Percentiles rank a stretch among this genome's conserved stretches.
Evolutionary conservation across 306 rosid genomes (phyloP).

Genomic region (Nissolia schottii): DNA sequence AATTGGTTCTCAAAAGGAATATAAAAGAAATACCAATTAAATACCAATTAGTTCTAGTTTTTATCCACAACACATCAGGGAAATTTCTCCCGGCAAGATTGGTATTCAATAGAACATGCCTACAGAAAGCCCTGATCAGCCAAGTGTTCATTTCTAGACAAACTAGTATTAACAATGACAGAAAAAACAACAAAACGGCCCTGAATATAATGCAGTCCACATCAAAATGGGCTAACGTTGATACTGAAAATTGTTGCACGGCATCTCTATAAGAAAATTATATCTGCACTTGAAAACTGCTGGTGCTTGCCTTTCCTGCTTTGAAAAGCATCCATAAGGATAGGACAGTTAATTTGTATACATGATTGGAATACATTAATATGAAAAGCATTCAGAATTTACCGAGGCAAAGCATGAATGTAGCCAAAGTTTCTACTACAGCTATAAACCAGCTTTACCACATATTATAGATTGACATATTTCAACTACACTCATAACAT

Average conservation of each 20-base stretch:
- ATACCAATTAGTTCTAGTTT: not conserved
- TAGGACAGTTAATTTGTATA: not conserved
- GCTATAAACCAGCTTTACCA: not conserved
- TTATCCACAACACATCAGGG: not conserved
- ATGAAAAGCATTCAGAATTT: not conserved
- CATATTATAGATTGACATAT: not conserved
- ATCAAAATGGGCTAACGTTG: slow-evolving; percentile 1
- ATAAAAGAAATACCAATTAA: not conserved
- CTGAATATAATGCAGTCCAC: not conserved
- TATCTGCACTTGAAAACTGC: slow-evolving; percentile 1
- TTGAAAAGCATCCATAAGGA: not conserved
- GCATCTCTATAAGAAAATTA: not conserved
- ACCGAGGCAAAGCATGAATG: not conserved
- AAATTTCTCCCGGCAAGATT: not conserved
- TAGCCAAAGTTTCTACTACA: not conserved
- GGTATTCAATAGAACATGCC: not conserved
- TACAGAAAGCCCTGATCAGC: not conserved
- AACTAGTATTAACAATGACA: not conserved
- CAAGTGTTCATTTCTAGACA: not conserved
- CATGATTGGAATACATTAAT: not conserved
- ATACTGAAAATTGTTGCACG: not conserved
- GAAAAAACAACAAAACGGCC: not conserved
- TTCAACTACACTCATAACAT: not conserved
- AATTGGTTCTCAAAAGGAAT: not conserved
- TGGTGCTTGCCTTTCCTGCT: slow-evolving; percentile 8